Conservation (phyloP, 306 rosid genomes). For the Prunus armeniaca region DNA sequence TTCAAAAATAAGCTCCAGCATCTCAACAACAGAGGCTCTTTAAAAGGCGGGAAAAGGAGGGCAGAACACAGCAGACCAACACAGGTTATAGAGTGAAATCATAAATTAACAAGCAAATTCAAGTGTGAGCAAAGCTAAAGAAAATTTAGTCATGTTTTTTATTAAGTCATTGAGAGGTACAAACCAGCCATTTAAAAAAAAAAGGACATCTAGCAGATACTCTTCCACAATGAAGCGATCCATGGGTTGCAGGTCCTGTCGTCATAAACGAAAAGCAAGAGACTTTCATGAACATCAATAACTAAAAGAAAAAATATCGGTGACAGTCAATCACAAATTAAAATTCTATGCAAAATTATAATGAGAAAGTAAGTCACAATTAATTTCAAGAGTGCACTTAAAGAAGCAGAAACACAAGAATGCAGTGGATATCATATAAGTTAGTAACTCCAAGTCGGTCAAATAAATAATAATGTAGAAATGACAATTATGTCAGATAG, state of each 20-base stretch:
- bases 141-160: background rate
- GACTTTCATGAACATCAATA: conserved; percentile 12
- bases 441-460: background rate
- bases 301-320: conserved; percentile 9
- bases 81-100: too few relatives aligned
- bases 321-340: conserved; percentile 9
- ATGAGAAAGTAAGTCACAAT: background rate
- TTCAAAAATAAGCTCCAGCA: background rate
- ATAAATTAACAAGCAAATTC: background rate
- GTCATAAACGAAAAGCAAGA: conserved; percentile 15
- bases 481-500: background rate
- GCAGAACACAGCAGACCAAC: too few relatives aligned
- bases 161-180: conserved; percentile 28
- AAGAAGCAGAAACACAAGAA: background rate
- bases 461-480: background rate
- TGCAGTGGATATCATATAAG: background rate
- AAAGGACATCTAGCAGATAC: conserved; percentile 92
- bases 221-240: conserved; percentile 96
- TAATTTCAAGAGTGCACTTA: background rate
- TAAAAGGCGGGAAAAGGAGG: too few relatives aligned
- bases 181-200: conserved; percentile 97
- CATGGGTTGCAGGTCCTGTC: conserved; percentile 87
- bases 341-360: background rate
- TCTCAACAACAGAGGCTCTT: background rate
- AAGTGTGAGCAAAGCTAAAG: background rate